These are phyloP conservation scores for Spergularia marina DNA, from an alignment of 148 eudicot genomes.

Conservation along the genomic window DNA sequence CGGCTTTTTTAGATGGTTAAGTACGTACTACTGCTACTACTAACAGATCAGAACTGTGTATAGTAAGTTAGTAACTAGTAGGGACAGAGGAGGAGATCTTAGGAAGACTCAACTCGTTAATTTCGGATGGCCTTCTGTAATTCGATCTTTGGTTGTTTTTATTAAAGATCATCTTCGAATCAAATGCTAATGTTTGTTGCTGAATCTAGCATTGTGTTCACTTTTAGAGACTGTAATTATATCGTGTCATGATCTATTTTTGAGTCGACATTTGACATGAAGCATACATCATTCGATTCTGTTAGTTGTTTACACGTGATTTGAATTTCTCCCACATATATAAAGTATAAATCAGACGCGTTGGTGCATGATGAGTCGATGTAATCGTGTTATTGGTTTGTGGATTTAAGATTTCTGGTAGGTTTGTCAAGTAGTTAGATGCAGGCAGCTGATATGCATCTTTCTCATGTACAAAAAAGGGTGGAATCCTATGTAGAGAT, in stretches of 20 bases:
- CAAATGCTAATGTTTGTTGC: background rate
- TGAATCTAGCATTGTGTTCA: no score
- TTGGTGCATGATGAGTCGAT: no score
- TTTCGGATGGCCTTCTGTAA: slow-evolving; percentile 8
- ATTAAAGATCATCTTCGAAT: background rate
- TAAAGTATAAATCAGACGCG: no score
- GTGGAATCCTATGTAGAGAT: background rate
- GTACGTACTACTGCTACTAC: slow-evolving; percentile 23
- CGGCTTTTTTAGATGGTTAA: slow-evolving; percentile 38
- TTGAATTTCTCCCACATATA: no score
- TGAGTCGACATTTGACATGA: no score
- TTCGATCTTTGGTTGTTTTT: slow-evolving; percentile 3
- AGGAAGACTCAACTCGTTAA: slow-evolving; percentile 5
- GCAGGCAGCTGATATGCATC: slow-evolving; percentile 14
- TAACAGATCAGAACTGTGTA: slow-evolving; percentile 26
- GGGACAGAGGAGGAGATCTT: background rate
- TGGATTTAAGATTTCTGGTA: background rate
- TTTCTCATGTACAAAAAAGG: background rate
- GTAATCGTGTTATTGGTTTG: no score
- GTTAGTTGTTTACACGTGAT: no score
- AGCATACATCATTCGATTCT: no score
- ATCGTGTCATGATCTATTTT: no score
- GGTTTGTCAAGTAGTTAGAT: background rate
- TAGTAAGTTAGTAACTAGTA: slow-evolving; percentile 22
- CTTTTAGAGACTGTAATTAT: no score